Conservation (phyloP, 768 basidiomycete genomes). For the Megacollybia marginata region DNA sequence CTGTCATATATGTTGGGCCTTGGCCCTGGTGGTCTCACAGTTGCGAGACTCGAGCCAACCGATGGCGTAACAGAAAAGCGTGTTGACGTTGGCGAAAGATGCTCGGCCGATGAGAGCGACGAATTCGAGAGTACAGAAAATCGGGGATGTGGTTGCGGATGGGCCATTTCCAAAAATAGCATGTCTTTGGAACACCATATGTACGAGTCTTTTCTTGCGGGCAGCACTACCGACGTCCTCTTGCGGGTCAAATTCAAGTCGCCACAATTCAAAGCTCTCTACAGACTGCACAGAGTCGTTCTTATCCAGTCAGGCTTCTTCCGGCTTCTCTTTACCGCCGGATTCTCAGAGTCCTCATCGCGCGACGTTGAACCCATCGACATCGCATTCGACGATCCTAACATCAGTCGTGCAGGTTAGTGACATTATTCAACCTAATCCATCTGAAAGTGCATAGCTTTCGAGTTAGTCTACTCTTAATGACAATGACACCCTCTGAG, state of each 20-base stretch:
- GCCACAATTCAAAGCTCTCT: constrained; percentile 53
- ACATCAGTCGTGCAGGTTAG: constrained; percentile 81
- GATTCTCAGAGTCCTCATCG: constrained; percentile 57
- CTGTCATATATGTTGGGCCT: constrained; percentile 87
- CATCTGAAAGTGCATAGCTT: constrained; percentile 39
- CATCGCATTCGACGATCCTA: constrained; percentile 73
- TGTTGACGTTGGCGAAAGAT: constrained; percentile 48
- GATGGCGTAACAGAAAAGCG: constrained; percentile 66
- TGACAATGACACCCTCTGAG: not conserved
- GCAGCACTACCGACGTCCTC: constrained; percentile 71
- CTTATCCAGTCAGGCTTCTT: constrained; percentile 87
- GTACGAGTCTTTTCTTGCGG: constrained; percentile 65
- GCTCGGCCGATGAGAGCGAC: constrained; percentile 45
- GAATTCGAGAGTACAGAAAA: constrained; percentile 62
- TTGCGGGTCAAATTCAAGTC: constrained; percentile 58
- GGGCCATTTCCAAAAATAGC: constrained; percentile 13
- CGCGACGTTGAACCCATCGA: constrained; percentile 35
- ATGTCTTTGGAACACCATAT: constrained; percentile 66
- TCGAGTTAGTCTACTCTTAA: constrained; percentile 59
- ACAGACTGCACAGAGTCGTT: constrained; percentile 77
- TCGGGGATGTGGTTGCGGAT: constrained; percentile 56
- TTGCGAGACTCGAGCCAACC: constrained; percentile 31
- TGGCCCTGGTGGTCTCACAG: constrained; percentile 26
- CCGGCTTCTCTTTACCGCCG: constrained; percentile 76
- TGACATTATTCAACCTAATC: not conserved